Conservation (phyloP, 495 filamentous ascomycete genomes). For the Penicillium turbatum region DNA sequence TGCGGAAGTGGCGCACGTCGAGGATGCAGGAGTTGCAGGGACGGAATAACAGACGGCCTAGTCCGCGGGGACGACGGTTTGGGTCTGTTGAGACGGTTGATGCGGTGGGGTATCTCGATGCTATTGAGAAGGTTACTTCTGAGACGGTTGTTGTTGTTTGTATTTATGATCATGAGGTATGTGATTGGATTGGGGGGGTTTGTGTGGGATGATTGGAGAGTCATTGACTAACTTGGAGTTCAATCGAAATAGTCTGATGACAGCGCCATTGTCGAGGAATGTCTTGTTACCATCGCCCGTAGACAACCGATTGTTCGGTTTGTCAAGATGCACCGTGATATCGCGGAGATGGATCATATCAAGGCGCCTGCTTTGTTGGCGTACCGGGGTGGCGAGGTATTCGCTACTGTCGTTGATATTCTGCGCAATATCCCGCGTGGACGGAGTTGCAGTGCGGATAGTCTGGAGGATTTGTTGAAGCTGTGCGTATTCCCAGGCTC, state of each 20-base stretch:
- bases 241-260: constrained; percentile 60
- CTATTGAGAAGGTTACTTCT: constrained; percentile 78
- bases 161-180: constrained; percentile 86
- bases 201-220: too few relatives aligned
- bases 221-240: constrained; percentile 6
- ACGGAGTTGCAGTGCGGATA: constrained; percentile 53
- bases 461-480: constrained; percentile 58
- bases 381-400: constrained; percentile 84
- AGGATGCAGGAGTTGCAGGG: constrained; percentile 74
- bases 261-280: constrained; percentile 71
- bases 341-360: constrained; percentile 91
- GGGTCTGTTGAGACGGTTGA: constrained; percentile 81
- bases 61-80: constrained; percentile 69
- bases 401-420: constrained; percentile 82
- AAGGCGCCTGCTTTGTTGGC: constrained; percentile 84
- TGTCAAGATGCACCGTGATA: constrained; percentile 84
- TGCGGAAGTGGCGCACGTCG: constrained; percentile 75
- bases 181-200: constrained; percentile 14
- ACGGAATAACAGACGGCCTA: constrained; percentile 46
- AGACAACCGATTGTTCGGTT: constrained; percentile 71
- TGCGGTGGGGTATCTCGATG: constrained; percentile 86
- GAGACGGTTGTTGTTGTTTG: constrained; percentile 91
- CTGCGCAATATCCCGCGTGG: constrained; percentile 77
- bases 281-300: constrained; percentile 65
- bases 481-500: constrained; percentile 39